phyloP scores from a whole-genome alignment of 2,329 filamentous ascomycete genomes.

The Ilyonectria mors-panacis region DNA sequence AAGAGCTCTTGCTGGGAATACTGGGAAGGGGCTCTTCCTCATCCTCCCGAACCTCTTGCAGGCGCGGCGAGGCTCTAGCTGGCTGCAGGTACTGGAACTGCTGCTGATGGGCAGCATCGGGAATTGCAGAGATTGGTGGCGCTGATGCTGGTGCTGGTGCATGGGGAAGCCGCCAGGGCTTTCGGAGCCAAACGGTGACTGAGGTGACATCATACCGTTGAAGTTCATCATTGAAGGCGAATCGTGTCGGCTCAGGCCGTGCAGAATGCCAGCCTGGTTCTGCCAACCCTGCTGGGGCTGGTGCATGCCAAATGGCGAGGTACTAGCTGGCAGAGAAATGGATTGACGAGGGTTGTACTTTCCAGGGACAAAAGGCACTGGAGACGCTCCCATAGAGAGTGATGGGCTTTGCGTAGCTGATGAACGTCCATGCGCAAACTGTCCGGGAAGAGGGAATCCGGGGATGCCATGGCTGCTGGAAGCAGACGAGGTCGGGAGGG shows the following conservation, averaged over 20 bases:
- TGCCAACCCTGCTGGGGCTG: slow-evolving; percentile 73
- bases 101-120: slow-evolving; percentile 69
- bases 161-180: slow-evolving; percentile 59
- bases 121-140: slow-evolving; percentile 73
- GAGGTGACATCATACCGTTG: slow-evolving; percentile 73
- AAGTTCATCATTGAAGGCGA: slow-evolving; percentile 75
- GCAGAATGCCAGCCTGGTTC: slow-evolving; percentile 69
- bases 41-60: slow-evolving; percentile 82
- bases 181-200: slow-evolving; percentile 74
- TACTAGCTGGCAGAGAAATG: slow-evolving; percentile 74
- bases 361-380: slow-evolving; percentile 74
- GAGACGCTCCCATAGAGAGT: slow-evolving; percentile 78
- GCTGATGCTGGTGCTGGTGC: slow-evolving; percentile 72
- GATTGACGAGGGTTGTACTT: slow-evolving; percentile 81
- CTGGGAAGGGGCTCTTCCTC: slow-evolving; percentile 71
- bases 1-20: slow-evolving; percentile 64
- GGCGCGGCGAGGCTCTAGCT: slow-evolving; percentile 70
- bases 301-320: slow-evolving; percentile 78
- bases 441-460: slow-evolving; percentile 69
- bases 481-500: slow-evolving; percentile 83
- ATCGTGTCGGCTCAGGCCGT: slow-evolving; percentile 68
- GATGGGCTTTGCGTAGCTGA: slow-evolving; percentile 75
- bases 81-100: slow-evolving; percentile 70
- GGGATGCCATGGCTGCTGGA: slow-evolving; percentile 75
- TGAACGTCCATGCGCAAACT: slow-evolving; percentile 73